These are phyloP conservation scores for Eucalyptus albens DNA, from an alignment of 345 rosid species.

Conservation along the genomic window DNA sequence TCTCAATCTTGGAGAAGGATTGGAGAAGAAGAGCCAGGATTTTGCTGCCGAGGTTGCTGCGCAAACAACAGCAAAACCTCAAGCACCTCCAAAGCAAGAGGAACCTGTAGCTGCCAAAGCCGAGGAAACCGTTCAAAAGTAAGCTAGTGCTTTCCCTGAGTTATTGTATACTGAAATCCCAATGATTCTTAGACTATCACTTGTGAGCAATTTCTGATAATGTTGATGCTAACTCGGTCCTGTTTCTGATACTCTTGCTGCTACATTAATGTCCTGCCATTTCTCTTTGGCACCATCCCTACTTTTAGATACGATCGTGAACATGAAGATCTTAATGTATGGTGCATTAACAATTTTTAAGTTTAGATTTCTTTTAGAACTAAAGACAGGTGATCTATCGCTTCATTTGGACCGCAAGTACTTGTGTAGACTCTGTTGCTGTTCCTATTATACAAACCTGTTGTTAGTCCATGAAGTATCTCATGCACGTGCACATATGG, in stretches of 20 bases:
- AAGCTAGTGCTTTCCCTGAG: slow-evolving; percentile 1
- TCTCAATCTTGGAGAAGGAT: slow-evolving; percentile 88
- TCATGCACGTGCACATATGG: background rate
- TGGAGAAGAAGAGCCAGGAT: slow-evolving; percentile 88
- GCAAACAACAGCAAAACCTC: slow-evolving; percentile 62
- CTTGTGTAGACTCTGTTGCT: background rate
- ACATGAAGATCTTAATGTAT: background rate
- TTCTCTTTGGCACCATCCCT: background rate
- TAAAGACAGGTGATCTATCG: background rate
- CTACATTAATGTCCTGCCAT: background rate
- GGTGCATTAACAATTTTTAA: background rate
- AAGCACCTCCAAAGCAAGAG: slow-evolving; percentile 31
- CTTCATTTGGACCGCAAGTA: background rate
- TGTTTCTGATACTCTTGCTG: background rate
- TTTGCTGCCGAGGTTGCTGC: slow-evolving; percentile 98
- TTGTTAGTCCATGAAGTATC: background rate
- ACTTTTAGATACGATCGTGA: background rate
- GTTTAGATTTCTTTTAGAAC: background rate
- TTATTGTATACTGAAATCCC: background rate
- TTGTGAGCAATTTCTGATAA: background rate
- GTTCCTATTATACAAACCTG: background rate
- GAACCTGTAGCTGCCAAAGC: slow-evolving; percentile 38
- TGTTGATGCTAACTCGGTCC: background rate
- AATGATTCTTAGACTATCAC: background rate
- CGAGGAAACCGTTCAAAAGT: slow-evolving; percentile 49